Evolutionary conservation across 495 filamentous ascomycete species (phyloP).

Genomic region (Sphaerosporella brunnea): DNA sequence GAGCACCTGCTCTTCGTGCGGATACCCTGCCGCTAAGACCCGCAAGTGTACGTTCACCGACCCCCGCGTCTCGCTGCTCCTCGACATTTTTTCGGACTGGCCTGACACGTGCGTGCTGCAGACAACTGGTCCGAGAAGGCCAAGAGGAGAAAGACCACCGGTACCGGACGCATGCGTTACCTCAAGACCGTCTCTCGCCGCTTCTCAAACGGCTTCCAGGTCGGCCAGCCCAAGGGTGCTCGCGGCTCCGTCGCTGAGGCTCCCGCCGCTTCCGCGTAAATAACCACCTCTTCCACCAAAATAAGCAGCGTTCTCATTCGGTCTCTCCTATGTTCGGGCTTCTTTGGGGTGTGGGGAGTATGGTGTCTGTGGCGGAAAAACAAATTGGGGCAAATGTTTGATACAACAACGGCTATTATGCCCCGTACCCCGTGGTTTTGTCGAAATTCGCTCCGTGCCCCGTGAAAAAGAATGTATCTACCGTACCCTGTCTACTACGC

Average conservation of each 20-base stretch:
- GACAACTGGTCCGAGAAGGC: slow-evolving; percentile 96
- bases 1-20: slow-evolving; percentile 91
- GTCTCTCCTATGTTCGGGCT: no score
- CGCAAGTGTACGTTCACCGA: slow-evolving; percentile 73
- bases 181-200: slow-evolving; percentile 74
- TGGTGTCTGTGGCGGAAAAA: no score
- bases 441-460: no score
- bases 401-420: no score
- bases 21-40: slow-evolving; percentile 90
- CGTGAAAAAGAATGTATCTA: no score
- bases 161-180: slow-evolving; percentile 81
- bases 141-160: slow-evolving; percentile 98
- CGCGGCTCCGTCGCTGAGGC: slow-evolving; percentile 36
- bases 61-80: background rate
- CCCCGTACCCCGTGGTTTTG: no score
- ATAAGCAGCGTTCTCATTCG: no score
- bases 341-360: no score
- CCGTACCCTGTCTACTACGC: no score
- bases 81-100: background rate
- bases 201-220: slow-evolving; percentile 95
- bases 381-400: no score
- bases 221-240: slow-evolving; percentile 69
- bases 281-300: no score
- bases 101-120: slow-evolving; percentile 4
- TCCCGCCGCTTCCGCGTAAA: slow-evolving; percentile 24